A percentile compares a stretch with the other conserved stretches of the same genome.
These are phyloP conservation scores for Rutstroemia sp. DNA, from an alignment of 2,329 filamentous ascomycete genomes.

Conservation along the genomic window DNA sequence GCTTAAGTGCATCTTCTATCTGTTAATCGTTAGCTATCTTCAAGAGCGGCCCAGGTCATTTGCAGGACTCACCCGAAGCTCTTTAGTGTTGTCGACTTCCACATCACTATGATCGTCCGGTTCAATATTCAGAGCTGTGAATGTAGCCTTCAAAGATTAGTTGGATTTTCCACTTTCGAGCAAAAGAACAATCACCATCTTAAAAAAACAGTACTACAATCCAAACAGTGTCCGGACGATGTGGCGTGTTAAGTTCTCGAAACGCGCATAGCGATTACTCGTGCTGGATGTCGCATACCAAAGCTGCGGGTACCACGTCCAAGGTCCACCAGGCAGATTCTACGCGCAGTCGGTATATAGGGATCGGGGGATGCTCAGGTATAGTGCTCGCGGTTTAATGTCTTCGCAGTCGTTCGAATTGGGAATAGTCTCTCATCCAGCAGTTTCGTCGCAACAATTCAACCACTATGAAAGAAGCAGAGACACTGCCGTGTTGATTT, in stretches of 20 bases:
- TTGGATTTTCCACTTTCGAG: background rate
- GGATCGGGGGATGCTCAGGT: too few relatives aligned
- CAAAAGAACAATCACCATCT: background rate
- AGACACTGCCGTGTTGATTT: too few relatives aligned
- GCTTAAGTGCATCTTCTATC: conserved; percentile 92
- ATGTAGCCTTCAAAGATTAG: conserved; percentile 32
- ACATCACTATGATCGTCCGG: conserved; percentile 85
- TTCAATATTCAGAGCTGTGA: conserved; percentile 88
- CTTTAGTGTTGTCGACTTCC: conserved; percentile 89
- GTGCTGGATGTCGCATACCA: too few relatives aligned
- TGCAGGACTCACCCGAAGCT: conserved; percentile 58
- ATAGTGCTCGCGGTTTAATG: too few relatives aligned
- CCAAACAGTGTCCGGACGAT: background rate
- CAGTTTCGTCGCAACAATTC: too few relatives aligned
- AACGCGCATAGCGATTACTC: background rate
- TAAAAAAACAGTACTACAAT: background rate
- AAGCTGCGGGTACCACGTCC: too few relatives aligned
- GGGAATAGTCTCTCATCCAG: too few relatives aligned
- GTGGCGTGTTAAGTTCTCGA: background rate
- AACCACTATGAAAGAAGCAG: too few relatives aligned
- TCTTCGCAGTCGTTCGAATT: too few relatives aligned
- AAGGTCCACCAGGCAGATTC: background rate
- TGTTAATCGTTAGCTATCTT: conserved; percentile 25
- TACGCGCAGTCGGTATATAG: background rate
- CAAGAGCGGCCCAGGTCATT: too few relatives aligned